phyloP scores from a whole-genome alignment of 768 basidiomycete species.

The Sutorius australiensis region DNA sequence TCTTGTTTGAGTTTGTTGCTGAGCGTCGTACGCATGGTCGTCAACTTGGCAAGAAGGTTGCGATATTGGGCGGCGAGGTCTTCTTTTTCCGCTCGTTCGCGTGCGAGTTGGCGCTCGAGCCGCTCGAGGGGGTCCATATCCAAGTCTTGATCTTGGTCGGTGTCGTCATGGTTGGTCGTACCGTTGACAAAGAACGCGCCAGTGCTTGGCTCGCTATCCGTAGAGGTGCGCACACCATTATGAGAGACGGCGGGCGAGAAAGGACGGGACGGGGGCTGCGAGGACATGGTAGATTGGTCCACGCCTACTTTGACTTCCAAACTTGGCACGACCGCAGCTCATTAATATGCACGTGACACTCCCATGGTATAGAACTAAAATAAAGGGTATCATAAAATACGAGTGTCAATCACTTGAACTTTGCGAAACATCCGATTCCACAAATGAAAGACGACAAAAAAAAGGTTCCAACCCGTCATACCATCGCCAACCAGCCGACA shows the following conservation, averaged over 20 bases:
- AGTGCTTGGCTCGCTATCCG: constrained; percentile 40
- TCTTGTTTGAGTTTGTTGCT: constrained; percentile 95
- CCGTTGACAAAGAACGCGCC: constrained; percentile 31
- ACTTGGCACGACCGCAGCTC: background rate
- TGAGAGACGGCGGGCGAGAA: constrained; percentile 24
- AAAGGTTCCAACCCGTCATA: constrained; percentile 2
- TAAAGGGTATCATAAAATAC: background rate
- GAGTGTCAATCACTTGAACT: background rate
- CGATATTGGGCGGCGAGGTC: constrained; percentile 81
- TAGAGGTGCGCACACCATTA: constrained; percentile 35
- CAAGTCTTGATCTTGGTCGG: constrained; percentile 41
- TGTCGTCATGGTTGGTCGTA: constrained; percentile 32
- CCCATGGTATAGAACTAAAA: background rate
- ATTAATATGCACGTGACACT: background rate
- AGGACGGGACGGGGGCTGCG: constrained; percentile 32
- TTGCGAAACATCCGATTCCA: background rate
- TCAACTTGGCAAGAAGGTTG: constrained; percentile 81
- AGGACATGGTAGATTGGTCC: constrained; percentile 16
- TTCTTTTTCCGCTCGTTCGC: constrained; percentile 83
- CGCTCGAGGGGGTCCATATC: constrained; percentile 49
- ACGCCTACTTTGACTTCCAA: constrained; percentile 9
- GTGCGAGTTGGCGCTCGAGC: constrained; percentile 72
- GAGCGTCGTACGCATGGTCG: constrained; percentile 87
- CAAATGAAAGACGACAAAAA: background rate
- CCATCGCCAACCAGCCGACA: constrained; percentile 65